Base-by-base conservation (phyloP, 257 asterid genomes). In the Fraxinus anomala region DNA sequence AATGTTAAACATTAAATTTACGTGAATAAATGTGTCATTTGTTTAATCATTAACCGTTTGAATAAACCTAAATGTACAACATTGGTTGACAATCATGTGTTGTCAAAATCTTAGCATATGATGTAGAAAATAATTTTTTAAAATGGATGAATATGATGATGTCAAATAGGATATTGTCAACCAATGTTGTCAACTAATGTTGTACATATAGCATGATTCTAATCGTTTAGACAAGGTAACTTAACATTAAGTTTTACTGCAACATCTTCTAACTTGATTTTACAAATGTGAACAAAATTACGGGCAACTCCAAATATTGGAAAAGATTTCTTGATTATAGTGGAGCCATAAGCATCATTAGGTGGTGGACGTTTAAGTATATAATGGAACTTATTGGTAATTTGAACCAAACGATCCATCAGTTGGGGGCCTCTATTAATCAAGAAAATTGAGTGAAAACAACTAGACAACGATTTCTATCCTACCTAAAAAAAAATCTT, bases 321-420 rank as follows among this genome's bases (percentile, higher is more conserved):
- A 63, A 24, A 63, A 63, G 69, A 63, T 63, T 63, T 23, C 34
- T 63, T 63, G 17, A 63, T 63, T 26, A 33, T 33, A 26, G 31
- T 26, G 69, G 69, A 63, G 69, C 69, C 69, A 63, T 63, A 26
- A 10, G 3, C 69, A 63, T 63, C 36, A 63, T 63, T 63, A 63
- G 36, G 34, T 63, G 33, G 36, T 63, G 33, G 69, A 6, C 8
- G 14, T 10, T 63, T 63, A 63, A 63, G 69, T 23, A 4, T 12
- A 19, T 26, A 11, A 26, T 12, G 26, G 11, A 63, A 26, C 69
- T 23, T 63, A 24, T 24, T 63, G 69, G 69, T 26, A 26, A 26
- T 23, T 63, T 26, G 34, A 63, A 63, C 19, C 69, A 63, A 23
- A 63, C 69, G 3, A 24, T 24, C 69, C 34, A 63, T 63, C 33